Conservation (phyloP, 2,329 filamentous ascomycete genomes). For the Eutypa lata region DNA sequence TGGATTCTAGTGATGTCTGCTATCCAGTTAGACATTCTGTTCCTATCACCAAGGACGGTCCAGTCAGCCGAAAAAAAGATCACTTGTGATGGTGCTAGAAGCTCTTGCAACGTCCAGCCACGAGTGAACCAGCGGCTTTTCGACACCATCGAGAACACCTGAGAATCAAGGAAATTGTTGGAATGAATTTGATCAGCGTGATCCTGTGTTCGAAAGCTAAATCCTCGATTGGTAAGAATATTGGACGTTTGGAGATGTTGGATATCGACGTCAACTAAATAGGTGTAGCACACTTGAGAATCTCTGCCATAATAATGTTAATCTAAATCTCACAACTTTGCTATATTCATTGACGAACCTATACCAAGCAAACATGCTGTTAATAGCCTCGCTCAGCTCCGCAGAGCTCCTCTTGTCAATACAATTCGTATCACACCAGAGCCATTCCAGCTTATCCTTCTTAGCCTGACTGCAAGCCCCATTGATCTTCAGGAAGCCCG, state of each 20-base stretch:
- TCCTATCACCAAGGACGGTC: conserved; percentile 9
- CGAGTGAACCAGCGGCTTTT: conserved; percentile 23
- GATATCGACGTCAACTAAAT: conserved; percentile 26
- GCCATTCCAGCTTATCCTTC: conserved; percentile 20
- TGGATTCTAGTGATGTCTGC: conserved; percentile 16
- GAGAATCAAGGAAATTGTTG: neutral
- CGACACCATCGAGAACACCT: conserved; percentile 1
- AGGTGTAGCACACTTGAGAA: conserved; percentile 30
- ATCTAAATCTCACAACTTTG: neutral
- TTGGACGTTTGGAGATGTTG: neutral
- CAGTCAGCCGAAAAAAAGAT: conserved; percentile 20
- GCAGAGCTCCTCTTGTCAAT: conserved; percentile 33
- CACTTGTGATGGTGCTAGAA: conserved; percentile 17
- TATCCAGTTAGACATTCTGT: conserved; percentile 6
- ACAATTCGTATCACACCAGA: conserved; percentile 37
- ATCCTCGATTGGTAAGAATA: neutral
- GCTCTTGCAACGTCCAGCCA: conserved; percentile 26
- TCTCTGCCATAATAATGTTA: conserved; percentile 3
- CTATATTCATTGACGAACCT: conserved; percentile 2
- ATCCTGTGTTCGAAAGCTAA: neutral
- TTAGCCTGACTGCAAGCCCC: conserved; percentile 26
- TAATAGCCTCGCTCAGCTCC: conserved; percentile 34
- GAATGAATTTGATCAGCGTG: conserved; percentile 6
- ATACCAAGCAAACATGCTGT: conserved; percentile 34
- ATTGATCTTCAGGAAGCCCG: conserved; percentile 32